Evolutionary conservation across 2,329 filamentous ascomycete species (phyloP).

Genomic region (Penicillium hesseltinei): DNA sequence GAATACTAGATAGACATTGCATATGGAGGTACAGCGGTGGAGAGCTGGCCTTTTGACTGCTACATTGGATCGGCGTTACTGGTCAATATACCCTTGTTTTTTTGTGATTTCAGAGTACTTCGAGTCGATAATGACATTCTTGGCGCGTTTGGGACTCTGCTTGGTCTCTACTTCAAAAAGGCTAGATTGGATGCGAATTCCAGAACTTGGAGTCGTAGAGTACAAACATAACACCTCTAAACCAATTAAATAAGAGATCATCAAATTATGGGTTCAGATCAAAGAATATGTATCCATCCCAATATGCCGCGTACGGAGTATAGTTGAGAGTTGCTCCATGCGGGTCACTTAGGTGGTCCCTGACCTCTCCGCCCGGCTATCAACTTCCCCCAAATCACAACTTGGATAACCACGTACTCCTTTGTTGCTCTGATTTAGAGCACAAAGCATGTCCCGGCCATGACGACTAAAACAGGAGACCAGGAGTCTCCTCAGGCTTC

Average conservation of each 20-base stretch:
- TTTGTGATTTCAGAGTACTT: constrained; percentile 9
- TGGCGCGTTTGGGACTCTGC: not conserved
- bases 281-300: not conserved
- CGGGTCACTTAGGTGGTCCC: constrained; percentile 8
- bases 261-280: not conserved
- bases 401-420: constrained; percentile 4
- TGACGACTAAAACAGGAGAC: constrained; percentile 37
- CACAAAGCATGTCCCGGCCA: constrained; percentile 37
- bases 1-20: constrained; percentile 47
- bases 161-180: not conserved
- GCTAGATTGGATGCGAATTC: not conserved
- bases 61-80: constrained; percentile 25
- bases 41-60: constrained; percentile 11
- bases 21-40: constrained; percentile 4
- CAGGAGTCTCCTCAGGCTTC: constrained; percentile 26
- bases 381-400: constrained; percentile 17
- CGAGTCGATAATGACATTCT: not conserved
- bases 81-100: constrained; percentile 28
- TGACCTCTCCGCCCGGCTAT: constrained; percentile 23
- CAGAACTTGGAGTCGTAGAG: not conserved
- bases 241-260: not conserved
- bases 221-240: not conserved
- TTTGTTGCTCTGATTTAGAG: constrained; percentile 8
- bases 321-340: not conserved
- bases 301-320: not conserved